Percentiles rank a stretch among this genome's conserved stretches.
These are phyloP conservation scores for Fraxinus platypoda DNA, from an alignment of 305 asterid genomes.

Conservation along the genomic window DNA sequence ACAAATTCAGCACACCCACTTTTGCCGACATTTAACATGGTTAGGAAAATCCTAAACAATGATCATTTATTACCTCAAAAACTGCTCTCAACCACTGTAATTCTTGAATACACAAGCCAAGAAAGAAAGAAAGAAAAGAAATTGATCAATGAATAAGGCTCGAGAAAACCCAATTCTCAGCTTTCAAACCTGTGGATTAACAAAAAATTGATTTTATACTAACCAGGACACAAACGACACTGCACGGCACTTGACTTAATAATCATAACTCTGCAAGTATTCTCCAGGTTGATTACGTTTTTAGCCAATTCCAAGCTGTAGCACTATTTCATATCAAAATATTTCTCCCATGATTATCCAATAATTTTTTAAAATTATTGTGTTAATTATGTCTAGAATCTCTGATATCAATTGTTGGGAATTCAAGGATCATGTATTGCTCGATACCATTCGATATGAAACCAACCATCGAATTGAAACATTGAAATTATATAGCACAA, in stretches of 20 bases:
- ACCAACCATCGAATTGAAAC: no score
- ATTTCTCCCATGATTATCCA: background rate
- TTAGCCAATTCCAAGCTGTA: background rate
- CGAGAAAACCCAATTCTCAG: background rate
- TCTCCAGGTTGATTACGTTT: no score
- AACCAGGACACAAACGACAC: background rate
- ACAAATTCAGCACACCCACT: background rate
- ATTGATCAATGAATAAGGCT: background rate
- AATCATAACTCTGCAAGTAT: background rate
- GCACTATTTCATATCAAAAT: background rate
- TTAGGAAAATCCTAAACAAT: background rate
- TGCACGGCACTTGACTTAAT: background rate
- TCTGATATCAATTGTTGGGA: no score
- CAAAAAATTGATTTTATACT: background rate
- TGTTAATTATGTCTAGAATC: no score
- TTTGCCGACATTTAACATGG: background rate
- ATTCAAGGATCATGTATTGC: no score
- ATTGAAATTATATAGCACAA: no score
- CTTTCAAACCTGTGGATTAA: background rate
- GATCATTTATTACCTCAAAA: background rate
- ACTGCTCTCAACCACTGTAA: background rate
- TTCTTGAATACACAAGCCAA: background rate
- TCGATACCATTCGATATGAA: no score
- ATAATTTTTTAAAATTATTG: no score
- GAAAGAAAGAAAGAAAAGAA: background rate